Evolutionary conservation across 192 early-diverging fungal species (phyloP).

Genomic region (Backusella westeae): DNA sequence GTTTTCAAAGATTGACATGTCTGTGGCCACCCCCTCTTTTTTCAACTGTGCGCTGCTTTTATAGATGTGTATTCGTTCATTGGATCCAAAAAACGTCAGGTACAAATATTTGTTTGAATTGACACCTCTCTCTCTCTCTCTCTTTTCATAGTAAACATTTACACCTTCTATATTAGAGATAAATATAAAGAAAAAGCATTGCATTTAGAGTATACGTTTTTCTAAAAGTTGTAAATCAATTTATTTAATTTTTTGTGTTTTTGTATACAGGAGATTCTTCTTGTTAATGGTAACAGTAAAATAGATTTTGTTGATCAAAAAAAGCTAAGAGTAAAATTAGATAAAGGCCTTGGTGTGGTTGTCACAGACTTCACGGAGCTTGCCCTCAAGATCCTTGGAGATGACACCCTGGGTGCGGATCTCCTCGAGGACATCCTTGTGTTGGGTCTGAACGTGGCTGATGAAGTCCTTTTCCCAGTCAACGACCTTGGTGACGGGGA

Average conservation of each 20-base stretch:
- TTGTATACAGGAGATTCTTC: slow-evolving; percentile 6
- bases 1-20: neutral
- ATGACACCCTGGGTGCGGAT: slow-evolving; percentile 91
- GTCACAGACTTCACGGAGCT: slow-evolving; percentile 84
- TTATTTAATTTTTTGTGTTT: slow-evolving; percentile 8
- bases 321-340: slow-evolving; percentile 23
- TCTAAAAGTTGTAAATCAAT: slow-evolving; percentile 5
- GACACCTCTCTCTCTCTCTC: neutral
- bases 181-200: neutral
- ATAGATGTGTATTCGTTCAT: neutral
- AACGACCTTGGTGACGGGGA: no score
- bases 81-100: neutral
- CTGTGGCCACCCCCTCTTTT: neutral
- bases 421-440: slow-evolving; percentile 82
- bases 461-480: no score
- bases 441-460: no score
- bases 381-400: slow-evolving; percentile 82
- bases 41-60: neutral
- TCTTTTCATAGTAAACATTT: neutral
- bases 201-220: neutral
- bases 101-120: neutral
- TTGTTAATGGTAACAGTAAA: slow-evolving; percentile 11
- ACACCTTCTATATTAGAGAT: neutral
- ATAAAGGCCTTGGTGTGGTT: slow-evolving; percentile 79
- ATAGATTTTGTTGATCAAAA: slow-evolving; percentile 10